Conservation (phyloP, 2,329 filamentous ascomycete genomes). For the Madurella fahalii region DNA sequence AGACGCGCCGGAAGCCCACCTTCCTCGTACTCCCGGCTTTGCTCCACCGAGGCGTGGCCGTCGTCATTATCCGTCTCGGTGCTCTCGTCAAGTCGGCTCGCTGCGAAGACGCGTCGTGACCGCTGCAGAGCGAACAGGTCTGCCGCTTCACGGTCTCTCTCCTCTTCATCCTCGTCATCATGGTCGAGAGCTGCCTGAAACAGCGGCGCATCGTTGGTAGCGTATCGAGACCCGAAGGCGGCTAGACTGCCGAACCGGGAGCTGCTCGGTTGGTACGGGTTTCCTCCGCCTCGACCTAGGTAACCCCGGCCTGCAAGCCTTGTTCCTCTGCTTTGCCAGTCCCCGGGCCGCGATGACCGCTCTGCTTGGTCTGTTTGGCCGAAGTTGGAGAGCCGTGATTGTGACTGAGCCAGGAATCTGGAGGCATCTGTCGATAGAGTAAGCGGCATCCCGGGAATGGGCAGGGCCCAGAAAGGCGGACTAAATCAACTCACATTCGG, state of each 20-base stretch:
- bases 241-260: conserved; percentile 67
- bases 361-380: conserved; percentile 54
- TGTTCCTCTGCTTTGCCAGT: conserved; percentile 35
- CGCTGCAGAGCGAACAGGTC: conserved; percentile 89
- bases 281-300: conserved; percentile 48
- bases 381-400: conserved; percentile 78
- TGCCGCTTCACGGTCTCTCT: conserved; percentile 85
- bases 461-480: not conserved
- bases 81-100: conserved; percentile 78
- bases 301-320: conserved; percentile 40
- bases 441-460: not conserved
- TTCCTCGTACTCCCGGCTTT: conserved; percentile 48
- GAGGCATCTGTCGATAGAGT: conserved; percentile 71
- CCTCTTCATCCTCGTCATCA: conserved; percentile 89
- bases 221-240: conserved; percentile 70
- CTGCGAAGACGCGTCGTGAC: conserved; percentile 83
- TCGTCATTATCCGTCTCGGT: conserved; percentile 73
- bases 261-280: conserved; percentile 71
- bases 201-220: conserved; percentile 76
- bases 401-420: conserved; percentile 91
- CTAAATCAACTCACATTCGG: conserved; percentile 68
- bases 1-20: conserved; percentile 44
- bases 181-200: conserved; percentile 88
- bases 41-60: conserved; percentile 53
- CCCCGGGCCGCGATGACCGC: conserved; percentile 32